A percentile compares a stretch with the other conserved stretches of the same genome.
Evolutionary conservation across 495 filamentous ascomycete species (phyloP).

Genomic region (Hypomontagnella monticulosa): DNA sequence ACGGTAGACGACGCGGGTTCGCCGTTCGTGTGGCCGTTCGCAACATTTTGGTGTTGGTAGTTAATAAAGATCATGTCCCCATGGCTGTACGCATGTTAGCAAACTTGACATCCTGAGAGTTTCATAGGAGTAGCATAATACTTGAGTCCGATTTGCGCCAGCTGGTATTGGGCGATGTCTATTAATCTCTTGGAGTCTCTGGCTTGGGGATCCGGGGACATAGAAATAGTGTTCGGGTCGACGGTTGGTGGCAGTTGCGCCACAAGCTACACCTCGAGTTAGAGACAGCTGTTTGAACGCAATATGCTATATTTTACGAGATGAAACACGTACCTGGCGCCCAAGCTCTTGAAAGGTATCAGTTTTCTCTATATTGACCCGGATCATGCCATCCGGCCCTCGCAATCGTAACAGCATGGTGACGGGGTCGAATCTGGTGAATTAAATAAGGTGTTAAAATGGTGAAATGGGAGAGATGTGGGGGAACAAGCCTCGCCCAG

Average conservation of each 20-base stretch:
- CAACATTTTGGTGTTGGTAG: slow-evolving; percentile 65
- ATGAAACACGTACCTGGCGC: slow-evolving; percentile 52
- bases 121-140: slow-evolving; percentile 47
- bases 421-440: neutral
- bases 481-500: neutral
- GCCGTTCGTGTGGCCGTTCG: slow-evolving; percentile 46
- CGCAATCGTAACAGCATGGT: slow-evolving; percentile 75
- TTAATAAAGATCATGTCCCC: slow-evolving; percentile 89
- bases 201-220: slow-evolving; percentile 82
- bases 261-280: slow-evolving; percentile 48
- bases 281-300: slow-evolving; percentile 14
- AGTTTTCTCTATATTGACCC: slow-evolving; percentile 68
- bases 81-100: slow-evolving; percentile 66
- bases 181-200: slow-evolving; percentile 76
- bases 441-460: slow-evolving; percentile 9
- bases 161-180: slow-evolving; percentile 71
- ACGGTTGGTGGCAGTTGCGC: slow-evolving; percentile 63
- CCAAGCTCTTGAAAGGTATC: slow-evolving; percentile 63
- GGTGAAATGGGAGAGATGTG: slow-evolving; percentile 8
- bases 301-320: neutral
- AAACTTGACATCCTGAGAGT: slow-evolving; percentile 16
- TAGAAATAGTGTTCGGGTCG: slow-evolving; percentile 75
- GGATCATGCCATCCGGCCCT: slow-evolving; percentile 75
- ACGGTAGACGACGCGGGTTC: slow-evolving; percentile 53
- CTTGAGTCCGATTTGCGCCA: slow-evolving; percentile 78